Evolutionary conservation across 345 rosid genomes (phyloP), one percentile per base, ranked within the genome.

Genomic region (Viola odorata): DNA sequence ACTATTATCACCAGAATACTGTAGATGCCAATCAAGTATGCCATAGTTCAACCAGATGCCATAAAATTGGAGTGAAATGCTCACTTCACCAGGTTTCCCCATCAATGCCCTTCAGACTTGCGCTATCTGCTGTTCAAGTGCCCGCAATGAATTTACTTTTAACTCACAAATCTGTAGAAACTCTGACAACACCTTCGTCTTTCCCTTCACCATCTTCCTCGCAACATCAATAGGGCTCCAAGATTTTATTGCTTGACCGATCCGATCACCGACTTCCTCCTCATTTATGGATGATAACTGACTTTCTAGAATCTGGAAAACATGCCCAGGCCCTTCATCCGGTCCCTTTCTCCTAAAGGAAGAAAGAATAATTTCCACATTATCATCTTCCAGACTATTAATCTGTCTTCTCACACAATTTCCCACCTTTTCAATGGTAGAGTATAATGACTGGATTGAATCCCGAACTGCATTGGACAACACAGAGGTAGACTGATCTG

Each of bases 311-410:
- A 77, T 63, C 64, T 71, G 72, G 69, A 85, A 79, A 48, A 84
- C 88, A 71, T 69, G 75, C 63, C 96, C 97, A 1, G 96, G 89
- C 56, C 91, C 91, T 69, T 74, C 80, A 11, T 65, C 79, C 8
- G 55, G 69, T 50, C 42, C 86, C 15, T 71, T 71, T 57, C 57
- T 73, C 67, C 62, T 51, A 61, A 88, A 65, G 45, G 84, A 78
- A 37, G 82, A 75, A 14, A 83, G 73, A 54, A 74, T 66, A 50
- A 8, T 64, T 45, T 87, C 96, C 66, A 86, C 45, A 41, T 74
- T 71, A 53, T 69, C 84, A 75, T 80, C 85, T 73, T 88, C 95
- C 47, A 81, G 56, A 68, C 52, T 66, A 60, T 77, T 79, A 52
- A 81, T 69, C 62, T 73, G 84, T 55, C 68, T 69, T 60, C 58